phyloP scores from a whole-genome alignment of 495 filamentous ascomycete species.

The Hapsidospora chrysogenum region DNA sequence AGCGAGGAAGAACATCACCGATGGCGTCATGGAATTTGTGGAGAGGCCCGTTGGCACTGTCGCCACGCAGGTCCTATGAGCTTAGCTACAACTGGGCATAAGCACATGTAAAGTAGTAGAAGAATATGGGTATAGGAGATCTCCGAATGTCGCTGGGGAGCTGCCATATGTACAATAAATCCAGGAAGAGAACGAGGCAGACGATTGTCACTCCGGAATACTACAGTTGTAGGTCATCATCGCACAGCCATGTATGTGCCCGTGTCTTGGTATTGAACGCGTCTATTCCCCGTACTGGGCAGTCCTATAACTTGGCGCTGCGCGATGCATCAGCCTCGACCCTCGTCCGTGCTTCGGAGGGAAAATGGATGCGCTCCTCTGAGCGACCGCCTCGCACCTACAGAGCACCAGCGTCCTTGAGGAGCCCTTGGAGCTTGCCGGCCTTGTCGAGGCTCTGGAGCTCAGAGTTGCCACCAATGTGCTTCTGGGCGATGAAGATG shows the following conservation, averaged over 20 bases:
- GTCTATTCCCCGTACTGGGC: no score
- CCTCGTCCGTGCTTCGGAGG: no score
- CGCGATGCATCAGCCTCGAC: no score
- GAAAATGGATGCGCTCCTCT: no score
- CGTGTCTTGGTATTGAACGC: no score
- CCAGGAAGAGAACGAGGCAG: no score
- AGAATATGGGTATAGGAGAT: not conserved
- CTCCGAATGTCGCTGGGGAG: not conserved
- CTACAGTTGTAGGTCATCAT: no score
- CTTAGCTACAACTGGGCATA: not conserved
- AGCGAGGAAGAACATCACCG: conserved; percentile 64
- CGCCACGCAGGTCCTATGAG: conserved; percentile 44
- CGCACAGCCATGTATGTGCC: no score
- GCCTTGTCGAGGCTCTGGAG: conserved; percentile 41
- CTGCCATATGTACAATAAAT: not conserved
- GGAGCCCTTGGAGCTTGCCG: conserved; percentile 22
- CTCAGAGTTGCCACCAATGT: conserved; percentile 96
- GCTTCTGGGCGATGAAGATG: conserved; percentile 77
- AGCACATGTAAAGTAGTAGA: not conserved
- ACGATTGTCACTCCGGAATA: no score
- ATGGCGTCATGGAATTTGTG: conserved; percentile 76
- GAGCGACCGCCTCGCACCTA: no score
- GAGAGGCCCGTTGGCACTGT: conserved; percentile 80
- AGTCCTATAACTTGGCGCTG: no score
- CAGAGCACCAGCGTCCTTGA: conserved; percentile 20